Base-by-base conservation (phyloP, 495 filamentous ascomycete genomes). In the Aspergillus sclerotioniger region DNA sequence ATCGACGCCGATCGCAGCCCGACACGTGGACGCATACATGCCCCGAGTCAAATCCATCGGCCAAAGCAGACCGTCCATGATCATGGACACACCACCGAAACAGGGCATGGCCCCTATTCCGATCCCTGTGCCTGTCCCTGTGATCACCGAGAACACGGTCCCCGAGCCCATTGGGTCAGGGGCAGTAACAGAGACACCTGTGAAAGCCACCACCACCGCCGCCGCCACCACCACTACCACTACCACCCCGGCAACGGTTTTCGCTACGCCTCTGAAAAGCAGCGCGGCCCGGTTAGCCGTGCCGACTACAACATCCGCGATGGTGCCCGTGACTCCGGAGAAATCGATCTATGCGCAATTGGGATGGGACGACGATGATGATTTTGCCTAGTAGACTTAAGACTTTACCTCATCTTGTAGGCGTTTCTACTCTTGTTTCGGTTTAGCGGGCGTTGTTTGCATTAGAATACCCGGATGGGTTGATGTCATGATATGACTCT, bases 281-380 rank as follows among this genome's bases (percentile, higher is more conserved):
- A 50, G 56, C 37, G 33, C 59, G 37, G 54, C 61, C 43, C 53
- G 35, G 32, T 32, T 53, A 17, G 37, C 21, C 17, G 37, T 41
- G 33, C 35, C 52, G 52, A 28, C 37, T 17, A 44, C 35, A 6
- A 28, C 35, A 44, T 31, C 47, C 10, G 20, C 21, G 1, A 28
- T 25, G 51, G 60, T 76, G 32, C 71, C 72, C 7, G 67, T 70
- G 43, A 77, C 74, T 1, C 75, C 75, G 8, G 71, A 76, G 67
- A 79, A 71, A 71, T 76, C 64, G 16, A 88, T 96, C 47, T 95
- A 89, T 66, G 83, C 87, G 68, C 74, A 76, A 35, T 67, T 94
- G 49, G 88, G 91, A 47, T 90, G 91, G 91, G 87, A 93, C 62
- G 86, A 88, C 64, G 82, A 87, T 59, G 78, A 84, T 59, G 64